Evolutionary conservation across 306 rosid species (phyloP), one percentile per base, ranked within the genome.

Genomic region (Sicyos edulis): DNA sequence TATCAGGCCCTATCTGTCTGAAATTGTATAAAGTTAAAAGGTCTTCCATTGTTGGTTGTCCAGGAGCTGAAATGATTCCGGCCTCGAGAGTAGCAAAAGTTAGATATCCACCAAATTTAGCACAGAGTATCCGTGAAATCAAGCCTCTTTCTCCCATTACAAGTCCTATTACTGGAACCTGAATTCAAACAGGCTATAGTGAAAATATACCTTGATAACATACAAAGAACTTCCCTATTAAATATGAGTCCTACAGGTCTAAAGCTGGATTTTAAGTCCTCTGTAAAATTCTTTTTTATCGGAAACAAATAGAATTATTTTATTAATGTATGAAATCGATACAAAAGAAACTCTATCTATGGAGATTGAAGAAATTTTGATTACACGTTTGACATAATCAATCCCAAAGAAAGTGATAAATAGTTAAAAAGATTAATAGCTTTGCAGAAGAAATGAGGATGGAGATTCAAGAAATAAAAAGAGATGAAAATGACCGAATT

Each of bases 101-200:
- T 55, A 85, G 83, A 76, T 77, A 89, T 24, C 86, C 89, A 10
- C 90, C 96, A 67, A 85, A 89, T 62, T 89, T 89, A 10, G 92
- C 86, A 22, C 85, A 32, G 32, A 89, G 92, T 24, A 85, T 54
- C 17, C 90, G 80, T 20, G 90, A 82, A 54, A 89, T 82, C 12
- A 89, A 74, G 62, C 92, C 96, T 74, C 77, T 87, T 70, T 89
- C 96, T 2, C 90, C 90, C 90, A 85, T 83, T 52, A 82, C 88
- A 55, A 87, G 82, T 69, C 92, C 71, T 65, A 65, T 65, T 19
- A 65, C 32, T 65, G 71, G 71, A 65, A 65, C 71, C 71, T 65
- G 71, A 65, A 65, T 19, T 65, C 71, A 65, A 44, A 47, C 17
- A 12, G n/a, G 32, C 53, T 8, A 42, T 65, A 65, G 15, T 65